phyloP scores from a whole-genome alignment of 1,284 basidiomycete genomes.

The Stereum hirsutum region DNA sequence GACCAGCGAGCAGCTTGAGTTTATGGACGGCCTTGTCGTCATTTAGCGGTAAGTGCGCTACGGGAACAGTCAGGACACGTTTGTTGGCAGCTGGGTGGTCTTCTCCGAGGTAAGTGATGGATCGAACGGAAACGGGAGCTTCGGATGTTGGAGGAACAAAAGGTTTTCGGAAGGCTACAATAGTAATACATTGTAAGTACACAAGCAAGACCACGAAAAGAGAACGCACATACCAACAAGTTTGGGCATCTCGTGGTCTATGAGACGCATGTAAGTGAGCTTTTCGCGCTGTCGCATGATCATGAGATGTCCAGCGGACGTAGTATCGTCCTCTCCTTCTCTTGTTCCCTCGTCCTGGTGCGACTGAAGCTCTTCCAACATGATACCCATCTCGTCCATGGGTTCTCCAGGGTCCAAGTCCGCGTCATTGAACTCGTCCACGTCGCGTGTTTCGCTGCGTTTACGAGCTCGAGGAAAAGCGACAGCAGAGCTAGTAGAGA shows the following conservation, averaged over 20 bases:
- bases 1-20: slow-evolving; percentile 75
- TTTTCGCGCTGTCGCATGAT: slow-evolving; percentile 63
- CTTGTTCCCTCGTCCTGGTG: no score
- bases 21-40: slow-evolving; percentile 60
- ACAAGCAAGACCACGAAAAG: slow-evolving; percentile 3
- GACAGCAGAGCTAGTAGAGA: slow-evolving; percentile 12
- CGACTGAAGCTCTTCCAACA: slow-evolving; percentile 13
- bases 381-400: slow-evolving; percentile 6
- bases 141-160: slow-evolving; percentile 57
- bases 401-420: no score
- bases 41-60: slow-evolving; percentile 61
- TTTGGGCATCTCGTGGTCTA: slow-evolving; percentile 78
- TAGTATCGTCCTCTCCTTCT: slow-evolving; percentile 50
- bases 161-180: slow-evolving; percentile 63
- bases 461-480: slow-evolving; percentile 9
- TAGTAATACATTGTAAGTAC: slow-evolving; percentile 6
- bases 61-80: slow-evolving; percentile 62
- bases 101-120: slow-evolving; percentile 70
- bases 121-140: slow-evolving; percentile 60
- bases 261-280: slow-evolving; percentile 69
- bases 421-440: slow-evolving; percentile 11
- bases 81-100: slow-evolving; percentile 63
- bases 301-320: slow-evolving; percentile 57
- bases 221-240: slow-evolving; percentile 57
- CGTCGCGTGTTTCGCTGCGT: no score